Conservation (phyloP, 202 grass and related monocot species). For the Elaeis oleifera region DNA sequence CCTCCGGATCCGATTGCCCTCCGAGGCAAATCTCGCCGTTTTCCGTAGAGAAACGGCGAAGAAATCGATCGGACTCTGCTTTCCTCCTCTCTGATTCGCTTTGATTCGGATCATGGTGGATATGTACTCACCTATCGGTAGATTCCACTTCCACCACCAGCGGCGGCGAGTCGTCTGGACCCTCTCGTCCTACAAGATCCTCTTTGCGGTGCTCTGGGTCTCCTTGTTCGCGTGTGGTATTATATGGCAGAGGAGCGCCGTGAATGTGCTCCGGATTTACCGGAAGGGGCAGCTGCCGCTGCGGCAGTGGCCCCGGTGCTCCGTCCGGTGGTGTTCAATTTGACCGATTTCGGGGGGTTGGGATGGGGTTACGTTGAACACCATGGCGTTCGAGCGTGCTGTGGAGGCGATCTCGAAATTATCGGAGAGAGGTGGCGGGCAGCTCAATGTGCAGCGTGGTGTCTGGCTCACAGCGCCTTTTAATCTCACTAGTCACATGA, state of each 20-base stretch:
- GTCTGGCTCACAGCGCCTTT: conserved; percentile 6
- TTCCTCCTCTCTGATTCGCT: too few relatives aligned
- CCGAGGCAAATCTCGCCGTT: background rate
- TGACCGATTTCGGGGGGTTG: conserved; percentile 2
- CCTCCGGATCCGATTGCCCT: background rate
- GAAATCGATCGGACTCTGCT: too few relatives aligned
- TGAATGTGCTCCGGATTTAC: background rate
- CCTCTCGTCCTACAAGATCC: background rate
- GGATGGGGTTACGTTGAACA: conserved; percentile 3
- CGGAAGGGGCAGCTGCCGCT: background rate
- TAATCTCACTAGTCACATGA: conserved; percentile 12
- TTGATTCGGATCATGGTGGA: background rate
- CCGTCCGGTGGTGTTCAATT: conserved; percentile 1
- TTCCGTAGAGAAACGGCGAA: background rate
- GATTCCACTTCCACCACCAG: background rate
- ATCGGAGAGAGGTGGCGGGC: background rate
- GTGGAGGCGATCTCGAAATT: conserved; percentile 1
- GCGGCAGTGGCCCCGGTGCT: background rate
- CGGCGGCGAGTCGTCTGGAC: background rate
- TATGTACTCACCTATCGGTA: background rate
- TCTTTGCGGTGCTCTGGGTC: background rate
- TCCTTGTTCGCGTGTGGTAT: background rate
- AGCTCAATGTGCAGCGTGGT: conserved; percentile 1
- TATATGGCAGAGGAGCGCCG: conserved; percentile 1
- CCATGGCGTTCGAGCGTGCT: background rate